phyloP scores from a whole-genome alignment of 768 basidiomycete species.

The Trametes gibbosa region DNA sequence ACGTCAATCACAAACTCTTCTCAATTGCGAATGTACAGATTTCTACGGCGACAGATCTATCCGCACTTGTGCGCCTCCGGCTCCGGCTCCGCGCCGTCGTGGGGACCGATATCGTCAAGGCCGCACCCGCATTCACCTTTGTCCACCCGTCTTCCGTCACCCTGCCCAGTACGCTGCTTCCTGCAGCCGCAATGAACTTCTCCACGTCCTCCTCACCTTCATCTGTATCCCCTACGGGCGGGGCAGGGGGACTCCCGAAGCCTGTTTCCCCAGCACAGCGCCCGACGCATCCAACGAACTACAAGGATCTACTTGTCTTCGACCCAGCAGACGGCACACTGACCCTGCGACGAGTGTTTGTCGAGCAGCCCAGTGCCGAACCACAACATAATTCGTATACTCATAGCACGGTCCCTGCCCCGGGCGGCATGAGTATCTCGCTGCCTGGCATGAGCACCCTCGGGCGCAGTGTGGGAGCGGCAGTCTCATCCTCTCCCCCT shows the following conservation, averaged over 20 bases:
- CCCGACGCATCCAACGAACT: conserved; percentile 41
- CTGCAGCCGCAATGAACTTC: conserved; percentile 26
- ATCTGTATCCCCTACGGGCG: conserved; percentile 15
- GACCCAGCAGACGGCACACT: conserved; percentile 57
- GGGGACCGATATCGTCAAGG: conserved; percentile 30
- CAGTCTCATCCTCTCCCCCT: conserved; percentile 14
- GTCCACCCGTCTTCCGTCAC: conserved; percentile 35
- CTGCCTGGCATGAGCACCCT: conserved; percentile 52
- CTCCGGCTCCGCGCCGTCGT: conserved; percentile 23
- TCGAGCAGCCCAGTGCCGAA: conserved; percentile 38
- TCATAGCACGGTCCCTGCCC: conserved; percentile 30
- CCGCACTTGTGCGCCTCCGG: conserved; percentile 55
- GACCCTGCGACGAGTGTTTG: conserved; percentile 50
- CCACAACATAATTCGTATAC: not conserved
- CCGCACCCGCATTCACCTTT: conserved; percentile 55
- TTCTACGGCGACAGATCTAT: conserved; percentile 50
- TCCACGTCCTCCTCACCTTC: conserved; percentile 30
- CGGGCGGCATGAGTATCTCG: conserved; percentile 56
- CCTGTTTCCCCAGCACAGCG: conserved; percentile 28
- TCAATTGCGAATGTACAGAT: conserved; percentile 33
- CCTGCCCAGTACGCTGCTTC: conserved; percentile 42
- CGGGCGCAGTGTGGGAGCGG: conserved; percentile 33
- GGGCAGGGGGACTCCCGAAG: conserved; percentile 28
- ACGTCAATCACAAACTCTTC: too few relatives aligned
- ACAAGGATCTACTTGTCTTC: conserved; percentile 68